phyloP scores from a whole-genome alignment of 371 early-diverging fungal species.

The Nematocida sp. region DNA sequence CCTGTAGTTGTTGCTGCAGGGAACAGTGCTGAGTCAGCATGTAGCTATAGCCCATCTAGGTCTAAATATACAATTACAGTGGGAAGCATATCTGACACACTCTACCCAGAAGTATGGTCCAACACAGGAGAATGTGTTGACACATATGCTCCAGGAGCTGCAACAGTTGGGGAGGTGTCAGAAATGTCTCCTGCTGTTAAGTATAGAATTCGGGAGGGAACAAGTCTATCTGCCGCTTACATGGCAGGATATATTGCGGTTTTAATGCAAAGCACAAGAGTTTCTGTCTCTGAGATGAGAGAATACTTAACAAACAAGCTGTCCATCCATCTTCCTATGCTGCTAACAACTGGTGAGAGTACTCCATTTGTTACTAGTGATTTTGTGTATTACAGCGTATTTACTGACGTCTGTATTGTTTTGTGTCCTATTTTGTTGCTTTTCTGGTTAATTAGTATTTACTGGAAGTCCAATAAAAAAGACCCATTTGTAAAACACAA shows the following conservation, averaged over 20 bases:
- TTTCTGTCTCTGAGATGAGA: slow-evolving; percentile 2
- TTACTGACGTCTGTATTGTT: neutral
- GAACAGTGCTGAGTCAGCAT: slow-evolving; percentile 61
- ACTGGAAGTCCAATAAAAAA: neutral
- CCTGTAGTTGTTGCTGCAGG: slow-evolving; percentile 66
- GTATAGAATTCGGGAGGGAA: slow-evolving; percentile 19
- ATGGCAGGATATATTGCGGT: slow-evolving; percentile 43
- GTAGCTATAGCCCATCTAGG: slow-evolving; percentile 67
- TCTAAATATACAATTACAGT: slow-evolving; percentile 61
- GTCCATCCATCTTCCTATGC: neutral
- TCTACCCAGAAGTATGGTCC: slow-evolving; percentile 26
- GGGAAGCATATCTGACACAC: slow-evolving; percentile 47
- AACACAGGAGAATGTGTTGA: slow-evolving; percentile 27
- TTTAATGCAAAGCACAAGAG: neutral
- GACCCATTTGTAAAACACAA: neutral
- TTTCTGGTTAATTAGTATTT: neutral
- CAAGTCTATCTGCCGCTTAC: slow-evolving; percentile 47
- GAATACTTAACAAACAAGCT: neutral
- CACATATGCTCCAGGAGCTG: slow-evolving; percentile 18
- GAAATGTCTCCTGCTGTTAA: neutral
- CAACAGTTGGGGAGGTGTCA: slow-evolving; percentile 25
- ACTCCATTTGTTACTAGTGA: neutral
- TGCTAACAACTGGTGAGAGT: neutral
- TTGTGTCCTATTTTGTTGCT: neutral
- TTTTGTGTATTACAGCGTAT: slow-evolving; percentile 3